These are phyloP conservation scores for Globomyces pollinis-pini DNA, from an alignment of 192 early-diverging fungal genomes.

Conservation along the genomic window DNA sequence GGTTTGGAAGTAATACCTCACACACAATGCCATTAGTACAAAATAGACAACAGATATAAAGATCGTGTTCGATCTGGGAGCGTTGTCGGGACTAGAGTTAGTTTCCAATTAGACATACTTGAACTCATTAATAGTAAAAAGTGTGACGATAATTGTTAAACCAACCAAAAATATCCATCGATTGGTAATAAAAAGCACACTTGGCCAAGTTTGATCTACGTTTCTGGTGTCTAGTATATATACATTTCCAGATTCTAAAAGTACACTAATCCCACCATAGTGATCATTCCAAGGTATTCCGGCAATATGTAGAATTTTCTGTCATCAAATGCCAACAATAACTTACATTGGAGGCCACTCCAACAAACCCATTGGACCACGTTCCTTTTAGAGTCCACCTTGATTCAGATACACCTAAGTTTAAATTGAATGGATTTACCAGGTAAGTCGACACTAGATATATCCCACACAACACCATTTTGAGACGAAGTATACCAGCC, in stretches of 20 bases:
- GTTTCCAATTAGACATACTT: not conserved
- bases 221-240: not conserved
- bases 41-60: constrained; percentile 9
- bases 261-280: not conserved
- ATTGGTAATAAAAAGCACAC: constrained; percentile 1
- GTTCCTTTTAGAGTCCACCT: no score
- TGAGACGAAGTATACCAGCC: no score
- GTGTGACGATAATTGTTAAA: not conserved
- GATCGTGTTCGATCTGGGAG: not conserved
- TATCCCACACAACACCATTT: no score
- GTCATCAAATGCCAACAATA: no score
- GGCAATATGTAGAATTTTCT: no score
- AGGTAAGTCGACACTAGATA: no score
- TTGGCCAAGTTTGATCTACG: not conserved
- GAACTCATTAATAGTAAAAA: constrained; percentile 8
- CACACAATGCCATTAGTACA: not conserved
- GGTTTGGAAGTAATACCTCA: not conserved
- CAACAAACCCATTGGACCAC: no score
- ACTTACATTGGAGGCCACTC: no score
- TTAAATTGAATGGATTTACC: no score
- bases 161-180: constrained; percentile 1
- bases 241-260: not conserved
- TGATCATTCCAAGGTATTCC: no score
- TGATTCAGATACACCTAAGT: no score
- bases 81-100: constrained; percentile 1